Evolutionary conservation across 805 yeast species (phyloP), one percentile per base, ranked within the genome.

Genomic region (Naumovozyma baii): DNA sequence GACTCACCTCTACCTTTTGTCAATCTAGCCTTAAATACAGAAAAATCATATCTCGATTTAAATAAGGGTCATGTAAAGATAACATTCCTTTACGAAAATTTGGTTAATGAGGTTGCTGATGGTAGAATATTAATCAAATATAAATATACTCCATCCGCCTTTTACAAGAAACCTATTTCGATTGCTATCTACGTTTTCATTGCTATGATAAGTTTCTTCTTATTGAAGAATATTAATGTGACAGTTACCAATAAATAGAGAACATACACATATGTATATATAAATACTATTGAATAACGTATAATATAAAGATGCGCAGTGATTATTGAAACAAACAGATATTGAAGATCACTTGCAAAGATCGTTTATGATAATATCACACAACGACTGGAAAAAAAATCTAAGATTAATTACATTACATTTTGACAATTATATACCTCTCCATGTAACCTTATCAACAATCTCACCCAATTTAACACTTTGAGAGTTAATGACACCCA

Each of bases 1-100:
- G 64, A 73, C 15, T 69, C 82, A 14, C 83, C 92, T 15, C 57
- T 80, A 33, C 49, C 57, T 37, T 40, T 47, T 14, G 46, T 49
- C 9, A 41, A 44, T 4, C 52, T 53, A 15, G 51, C 51, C 13
- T 41, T 53, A 31, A 34, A 53, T 10, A 46, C 54, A 18, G 70
- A 72, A 52, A 60, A 66, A 39, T 78, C 83, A 3, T 83, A 73
- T 60, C 74, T 90, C 48, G 98, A 90, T 59, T 68, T 80, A 48
- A 64, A 75, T 18, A 63, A 69, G 18, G 96, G 97, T 18, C 94
- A 90, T 52, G 77, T 84, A 14, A 80, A 83, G 46, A 72, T 83
- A 12, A 72, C 79, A 13, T 60, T 87, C 35, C 61, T 61, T 18
- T 83, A 68, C 58, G 56, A 59, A 14, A 80, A 83, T 59, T 52